phyloP scores from a whole-genome alignment of 495 filamentous ascomycete species.

The Penicillium paxilli region DNA sequence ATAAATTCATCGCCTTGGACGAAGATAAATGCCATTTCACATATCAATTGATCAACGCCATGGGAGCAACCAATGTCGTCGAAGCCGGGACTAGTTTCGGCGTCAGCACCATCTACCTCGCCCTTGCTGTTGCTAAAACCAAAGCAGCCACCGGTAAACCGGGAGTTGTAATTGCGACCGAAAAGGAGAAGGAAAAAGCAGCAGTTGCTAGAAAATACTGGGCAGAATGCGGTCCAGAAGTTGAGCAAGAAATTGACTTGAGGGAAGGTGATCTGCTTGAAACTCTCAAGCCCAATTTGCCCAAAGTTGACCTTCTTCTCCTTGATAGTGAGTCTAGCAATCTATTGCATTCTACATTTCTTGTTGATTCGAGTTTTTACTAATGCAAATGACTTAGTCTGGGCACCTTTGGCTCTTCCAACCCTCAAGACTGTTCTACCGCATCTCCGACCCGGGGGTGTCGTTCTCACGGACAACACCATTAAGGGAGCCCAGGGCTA shows the following conservation, averaged over 20 bases:
- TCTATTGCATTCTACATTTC: neutral
- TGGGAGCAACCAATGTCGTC: conserved; percentile 46
- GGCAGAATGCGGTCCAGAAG: conserved; percentile 39
- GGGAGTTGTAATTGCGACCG: conserved; percentile 53
- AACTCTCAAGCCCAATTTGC: conserved; percentile 42
- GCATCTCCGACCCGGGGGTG: conserved; percentile 42
- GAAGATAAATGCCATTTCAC: conserved; percentile 52
- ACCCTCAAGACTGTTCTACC: conserved; percentile 47
- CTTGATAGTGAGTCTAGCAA: conserved; percentile 54
- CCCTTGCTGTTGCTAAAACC: conserved; percentile 46
- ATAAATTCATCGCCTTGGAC: conserved; percentile 55
- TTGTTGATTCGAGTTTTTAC: neutral
- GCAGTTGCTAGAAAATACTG: conserved; percentile 46
- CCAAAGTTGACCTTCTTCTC: conserved; percentile 50
- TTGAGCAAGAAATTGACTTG: conserved; percentile 49
- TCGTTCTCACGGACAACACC: conserved; percentile 52
- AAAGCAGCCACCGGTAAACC: conserved; percentile 13
- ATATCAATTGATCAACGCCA: conserved; percentile 44
- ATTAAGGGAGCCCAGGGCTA: conserved; percentile 32
- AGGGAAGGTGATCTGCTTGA: conserved; percentile 53
- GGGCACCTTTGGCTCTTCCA: conserved; percentile 49
- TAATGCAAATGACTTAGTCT: conserved; percentile 37
- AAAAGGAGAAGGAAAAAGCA: conserved; percentile 52
- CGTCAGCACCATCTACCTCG: conserved; percentile 58
- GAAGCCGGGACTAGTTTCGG: conserved; percentile 59